These are phyloP conservation scores for Suhomyces bokatorum DNA, from an alignment of 1,139 yeast species.

Conservation along the genomic window DNA sequence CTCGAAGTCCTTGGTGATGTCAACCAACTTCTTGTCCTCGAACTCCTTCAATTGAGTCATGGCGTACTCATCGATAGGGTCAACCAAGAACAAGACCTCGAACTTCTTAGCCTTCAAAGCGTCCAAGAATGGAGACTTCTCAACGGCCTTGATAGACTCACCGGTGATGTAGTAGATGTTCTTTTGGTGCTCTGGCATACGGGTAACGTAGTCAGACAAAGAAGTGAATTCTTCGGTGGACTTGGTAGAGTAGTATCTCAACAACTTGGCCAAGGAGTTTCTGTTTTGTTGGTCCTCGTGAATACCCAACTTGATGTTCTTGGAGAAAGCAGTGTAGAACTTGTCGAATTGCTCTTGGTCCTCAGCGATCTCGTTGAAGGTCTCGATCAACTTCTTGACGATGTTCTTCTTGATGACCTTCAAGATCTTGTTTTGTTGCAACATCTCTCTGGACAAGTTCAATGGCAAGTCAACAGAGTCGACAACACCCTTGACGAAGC, in stretches of 20 bases:
- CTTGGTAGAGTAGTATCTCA: slow-evolving; percentile 97
- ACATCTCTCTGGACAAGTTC: slow-evolving; percentile 99
- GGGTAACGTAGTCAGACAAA: slow-evolving; percentile 93
- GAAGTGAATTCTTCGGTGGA: slow-evolving; percentile 93
- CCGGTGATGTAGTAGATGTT: slow-evolving; percentile 99
- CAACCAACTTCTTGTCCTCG: slow-evolving; percentile 98
- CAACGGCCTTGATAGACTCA: slow-evolving; percentile 96
- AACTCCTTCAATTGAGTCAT: slow-evolving; percentile 99
- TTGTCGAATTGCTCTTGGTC: slow-evolving; percentile 98
- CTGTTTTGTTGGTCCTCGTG: slow-evolving; percentile 99
- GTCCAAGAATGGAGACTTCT: slow-evolving; percentile 98
- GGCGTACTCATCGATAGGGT: slow-evolving; percentile 99
- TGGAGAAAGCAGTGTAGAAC: slow-evolving; percentile 97
- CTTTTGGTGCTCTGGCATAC: slow-evolving; percentile 99
- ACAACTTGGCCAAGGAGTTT: slow-evolving; percentile 88
- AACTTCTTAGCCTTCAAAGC: slow-evolving; percentile 98
- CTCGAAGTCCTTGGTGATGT: slow-evolving; percentile 98
- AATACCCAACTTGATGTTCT: slow-evolving; percentile 98
- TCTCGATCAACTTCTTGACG: slow-evolving; percentile 97
- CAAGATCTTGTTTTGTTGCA: slow-evolving; percentile 99
- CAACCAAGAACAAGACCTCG: slow-evolving; percentile 96
- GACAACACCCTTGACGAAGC: slow-evolving; percentile 98
- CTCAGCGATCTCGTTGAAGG: slow-evolving; percentile 98
- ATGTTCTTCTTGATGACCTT: slow-evolving; percentile 99
- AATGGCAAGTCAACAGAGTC: slow-evolving; percentile 99